Evolutionary conservation across 2,329 filamentous ascomycete genomes (phyloP).

Genomic region (Beauveria caledonica): DNA sequence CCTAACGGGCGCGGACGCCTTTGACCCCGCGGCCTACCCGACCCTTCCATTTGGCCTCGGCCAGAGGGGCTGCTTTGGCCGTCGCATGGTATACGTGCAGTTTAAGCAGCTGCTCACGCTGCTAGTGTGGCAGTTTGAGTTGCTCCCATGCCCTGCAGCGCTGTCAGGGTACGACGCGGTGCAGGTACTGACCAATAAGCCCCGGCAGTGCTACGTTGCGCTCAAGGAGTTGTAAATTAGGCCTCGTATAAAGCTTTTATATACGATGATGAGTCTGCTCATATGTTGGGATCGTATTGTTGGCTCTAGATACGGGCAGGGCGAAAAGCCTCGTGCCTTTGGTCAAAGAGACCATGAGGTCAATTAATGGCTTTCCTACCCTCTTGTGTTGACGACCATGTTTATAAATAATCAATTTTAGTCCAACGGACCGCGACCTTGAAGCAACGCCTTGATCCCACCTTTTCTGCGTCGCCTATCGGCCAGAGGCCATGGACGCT

Average conservation of each 20-base stretch:
- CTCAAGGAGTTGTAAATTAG: background rate
- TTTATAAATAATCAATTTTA: too few species aligned
- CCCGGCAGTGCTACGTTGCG: conserved; percentile 2
- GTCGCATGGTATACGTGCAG: conserved; percentile 5
- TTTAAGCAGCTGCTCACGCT: conserved; percentile 7
- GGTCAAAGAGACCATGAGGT: too few species aligned
- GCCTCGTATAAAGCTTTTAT: too few species aligned
- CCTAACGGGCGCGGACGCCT: background rate
- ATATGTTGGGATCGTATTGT: too few species aligned
- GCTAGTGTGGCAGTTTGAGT: conserved; percentile 9
- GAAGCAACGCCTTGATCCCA: background rate
- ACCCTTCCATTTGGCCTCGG: conserved; percentile 3
- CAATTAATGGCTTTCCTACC: too few species aligned
- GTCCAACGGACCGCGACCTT: background rate
- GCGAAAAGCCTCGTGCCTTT: too few species aligned
- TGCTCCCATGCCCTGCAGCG: background rate
- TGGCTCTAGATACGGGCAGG: too few species aligned
- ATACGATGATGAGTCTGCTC: too few species aligned
- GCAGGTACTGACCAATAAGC: conserved; percentile 6
- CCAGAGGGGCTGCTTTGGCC: conserved; percentile 6
- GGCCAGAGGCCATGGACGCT: background rate
- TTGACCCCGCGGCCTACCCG: conserved; percentile 3
- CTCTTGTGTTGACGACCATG: too few species aligned
- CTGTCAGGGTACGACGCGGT: conserved; percentile 5
- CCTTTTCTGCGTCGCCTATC: background rate